Conservation (phyloP, 345 rosid genomes). For the Balakata baccata region DNA sequence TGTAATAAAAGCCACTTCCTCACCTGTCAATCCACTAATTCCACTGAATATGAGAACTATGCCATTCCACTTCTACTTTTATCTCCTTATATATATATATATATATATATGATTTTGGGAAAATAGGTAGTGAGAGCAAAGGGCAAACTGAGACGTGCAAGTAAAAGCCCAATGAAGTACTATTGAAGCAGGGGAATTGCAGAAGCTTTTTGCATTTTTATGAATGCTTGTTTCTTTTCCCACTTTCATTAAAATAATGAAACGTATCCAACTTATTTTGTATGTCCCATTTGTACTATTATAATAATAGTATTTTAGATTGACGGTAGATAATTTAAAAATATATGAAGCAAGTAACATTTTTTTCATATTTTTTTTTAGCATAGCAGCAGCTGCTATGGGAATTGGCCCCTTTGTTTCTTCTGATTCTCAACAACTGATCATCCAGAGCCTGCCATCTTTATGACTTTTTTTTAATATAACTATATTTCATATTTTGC, state of each 20-base stretch:
- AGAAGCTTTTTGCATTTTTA: neutral
- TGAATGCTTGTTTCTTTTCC: neutral
- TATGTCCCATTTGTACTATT: too few species aligned
- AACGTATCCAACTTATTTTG: too few species aligned
- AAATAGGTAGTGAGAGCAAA: neutral
- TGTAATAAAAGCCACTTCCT: too few species aligned
- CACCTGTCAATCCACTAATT: neutral
- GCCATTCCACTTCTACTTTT: neutral
- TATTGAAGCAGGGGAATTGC: neutral
- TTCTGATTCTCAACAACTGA: neutral
- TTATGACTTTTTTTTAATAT: neutral
- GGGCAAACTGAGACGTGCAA: conserved; percentile 4
- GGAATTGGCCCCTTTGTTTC: neutral
- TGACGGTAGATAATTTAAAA: too few species aligned
- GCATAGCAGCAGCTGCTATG: neutral
- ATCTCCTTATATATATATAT: too few species aligned
- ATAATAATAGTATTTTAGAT: too few species aligned
- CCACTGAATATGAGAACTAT: neutral
- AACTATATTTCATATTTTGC: neutral
- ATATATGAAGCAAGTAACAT: too few species aligned
- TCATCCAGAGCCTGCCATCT: conserved; percentile 8
- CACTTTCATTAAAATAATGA: neutral
- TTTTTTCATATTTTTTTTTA: neutral
- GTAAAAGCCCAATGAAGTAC: conserved; percentile 8
- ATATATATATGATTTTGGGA: too few species aligned